These are phyloP conservation scores for Lactarius hengduanensis DNA, from an alignment of 768 basidiomycete genomes.

Conservation along the genomic window DNA sequence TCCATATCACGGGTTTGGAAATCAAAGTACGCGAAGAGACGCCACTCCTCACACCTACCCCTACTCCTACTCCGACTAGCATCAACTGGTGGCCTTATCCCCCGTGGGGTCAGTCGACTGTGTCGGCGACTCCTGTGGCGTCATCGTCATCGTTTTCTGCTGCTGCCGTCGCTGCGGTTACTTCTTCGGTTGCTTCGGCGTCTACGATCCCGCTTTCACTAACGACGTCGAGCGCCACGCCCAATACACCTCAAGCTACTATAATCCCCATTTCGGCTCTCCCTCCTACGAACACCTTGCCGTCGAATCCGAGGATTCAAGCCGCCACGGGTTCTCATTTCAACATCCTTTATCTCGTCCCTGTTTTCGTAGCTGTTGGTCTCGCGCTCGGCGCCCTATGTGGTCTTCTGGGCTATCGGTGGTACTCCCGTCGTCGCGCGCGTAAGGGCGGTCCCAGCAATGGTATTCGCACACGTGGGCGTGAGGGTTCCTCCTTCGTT, in stretches of 20 bases:
- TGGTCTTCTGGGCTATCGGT: slow-evolving; percentile 31
- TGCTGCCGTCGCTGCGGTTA: background rate
- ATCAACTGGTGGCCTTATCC: slow-evolving; percentile 40
- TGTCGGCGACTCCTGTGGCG: background rate
- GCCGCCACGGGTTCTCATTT: slow-evolving; percentile 21
- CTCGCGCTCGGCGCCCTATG: slow-evolving; percentile 30
- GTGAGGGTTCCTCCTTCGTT: slow-evolving; percentile 24
- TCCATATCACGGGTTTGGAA: background rate
- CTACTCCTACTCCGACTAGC: slow-evolving; percentile 28
- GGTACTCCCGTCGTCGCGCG: slow-evolving; percentile 16
- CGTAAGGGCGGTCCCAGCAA: slow-evolving; percentile 5
- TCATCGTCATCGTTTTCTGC: background rate
- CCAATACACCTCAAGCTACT: slow-evolving; percentile 16
- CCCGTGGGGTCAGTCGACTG: slow-evolving; percentile 30
- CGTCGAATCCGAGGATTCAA: slow-evolving; percentile 20
- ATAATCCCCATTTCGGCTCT: slow-evolving; percentile 32
- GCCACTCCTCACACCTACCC: background rate
- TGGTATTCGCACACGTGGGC: slow-evolving; percentile 1
- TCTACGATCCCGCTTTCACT: background rate
- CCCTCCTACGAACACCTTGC: slow-evolving; percentile 29
- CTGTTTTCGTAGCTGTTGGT: slow-evolving; percentile 34
- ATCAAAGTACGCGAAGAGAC: background rate
- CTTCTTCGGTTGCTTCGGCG: background rate
- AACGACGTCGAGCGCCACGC: background rate
- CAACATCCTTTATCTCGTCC: slow-evolving; percentile 34